Base-by-base conservation (phyloP, 2,329 filamentous ascomycete genomes). In the Pyricularia pennisetigena region DNA sequence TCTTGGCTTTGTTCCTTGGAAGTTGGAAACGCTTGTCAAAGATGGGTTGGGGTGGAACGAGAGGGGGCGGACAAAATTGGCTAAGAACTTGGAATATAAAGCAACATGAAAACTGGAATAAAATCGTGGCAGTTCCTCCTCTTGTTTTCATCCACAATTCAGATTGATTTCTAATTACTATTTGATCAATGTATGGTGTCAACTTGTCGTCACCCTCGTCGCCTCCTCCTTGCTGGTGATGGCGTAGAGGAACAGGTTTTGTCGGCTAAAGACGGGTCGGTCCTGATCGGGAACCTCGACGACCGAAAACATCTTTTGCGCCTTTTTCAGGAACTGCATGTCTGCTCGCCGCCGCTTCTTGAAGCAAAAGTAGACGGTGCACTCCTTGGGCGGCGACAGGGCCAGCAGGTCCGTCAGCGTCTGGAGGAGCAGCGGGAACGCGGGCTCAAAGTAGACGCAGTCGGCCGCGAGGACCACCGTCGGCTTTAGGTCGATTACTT, bases 371-470 rank as follows among this genome's bases (percentile, higher is more conserved):
- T 88, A 90, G 64, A 90, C 77, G 10, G 84, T 81, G 12, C 86
- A 85, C 62, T 82, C 77, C 59, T 49, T 26, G 61, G 20, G n/a
- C 26, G 90, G 90, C 77, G 90, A 93, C 62, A 93, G 84, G 20
- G 86, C 85, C 71, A 97, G 82, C 65, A 97, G 82, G 71, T 91
- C 88, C 69, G 86, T 82, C 71, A 98, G 80, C 6, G 94, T 98
- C 71, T 88, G 81, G 75, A 95, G 85, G 64, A 99, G 84, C 41
- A 97, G 82, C 32, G 94, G 94, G 75, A 98, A 98, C 0, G 95
- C 92, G 2, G 94, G 93, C 78, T 98, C 95, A 77, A 97, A 97
- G 81, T 98, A 99, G 65, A 97, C 93, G 79, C 94, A 98, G 78
- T 98, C 95, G 59, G 94, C 94, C 3, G 95, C 95, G n/a, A 98